These are phyloP conservation scores for Phytophthora fragariae DNA, from an alignment of 352 stramenopile species.

Conservation along the genomic window DNA sequence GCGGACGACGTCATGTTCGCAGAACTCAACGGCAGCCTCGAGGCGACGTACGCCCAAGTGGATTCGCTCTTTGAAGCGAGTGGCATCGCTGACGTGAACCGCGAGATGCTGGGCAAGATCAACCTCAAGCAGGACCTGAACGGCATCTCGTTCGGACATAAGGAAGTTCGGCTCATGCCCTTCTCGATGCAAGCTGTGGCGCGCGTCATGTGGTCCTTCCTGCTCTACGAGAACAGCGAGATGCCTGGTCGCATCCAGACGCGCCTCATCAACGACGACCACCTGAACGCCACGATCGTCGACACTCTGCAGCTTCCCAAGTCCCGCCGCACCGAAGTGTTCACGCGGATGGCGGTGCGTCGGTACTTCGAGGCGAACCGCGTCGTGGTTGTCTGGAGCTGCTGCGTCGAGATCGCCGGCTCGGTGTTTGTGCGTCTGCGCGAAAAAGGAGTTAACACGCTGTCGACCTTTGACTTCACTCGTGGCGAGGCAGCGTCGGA, in stretches of 20 bases:
- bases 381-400: conserved; percentile 42
- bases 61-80: conserved; percentile 21
- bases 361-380: conserved; percentile 36
- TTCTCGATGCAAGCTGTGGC: conserved; percentile 37
- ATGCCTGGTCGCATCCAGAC: conserved; percentile 23
- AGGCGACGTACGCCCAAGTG: conserved; percentile 35
- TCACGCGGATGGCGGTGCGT: conserved; percentile 34
- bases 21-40: conserved; percentile 35
- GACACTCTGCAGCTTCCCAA: conserved; percentile 43
- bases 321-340: conserved; percentile 28
- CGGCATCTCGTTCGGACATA: conserved; percentile 36
- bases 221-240: conserved; percentile 23
- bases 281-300: conserved; percentile 42
- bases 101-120: conserved; percentile 26
- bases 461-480: conserved; percentile 30
- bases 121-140: conserved; percentile 24
- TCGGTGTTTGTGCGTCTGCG: conserved; percentile 51
- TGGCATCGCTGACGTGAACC: conserved; percentile 23
- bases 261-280: conserved; percentile 33
- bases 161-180: conserved; percentile 39
- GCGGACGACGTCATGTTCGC: conserved; percentile 43
- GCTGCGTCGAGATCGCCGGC: conserved; percentile 45
- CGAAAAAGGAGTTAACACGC: conserved; percentile 32
- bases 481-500: neutral
- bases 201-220: conserved; percentile 34